Conservation (phyloP, 1,139 yeast genomes). For the Yamadazyma blattariae region DNA sequence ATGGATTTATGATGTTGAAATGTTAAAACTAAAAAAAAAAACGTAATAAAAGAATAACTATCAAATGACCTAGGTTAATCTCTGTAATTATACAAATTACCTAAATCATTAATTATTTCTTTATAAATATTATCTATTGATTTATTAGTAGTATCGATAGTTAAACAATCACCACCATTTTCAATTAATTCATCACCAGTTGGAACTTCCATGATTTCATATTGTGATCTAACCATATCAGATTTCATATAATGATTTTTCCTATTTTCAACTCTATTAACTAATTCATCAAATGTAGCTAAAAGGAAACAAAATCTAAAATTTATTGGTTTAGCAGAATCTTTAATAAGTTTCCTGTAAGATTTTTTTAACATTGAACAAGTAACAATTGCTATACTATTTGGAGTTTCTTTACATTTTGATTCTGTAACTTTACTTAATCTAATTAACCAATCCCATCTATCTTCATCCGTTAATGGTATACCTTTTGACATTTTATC, state of each 20-base stretch:
- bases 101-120: slow-evolving; percentile 9
- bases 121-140: slow-evolving; percentile 32
- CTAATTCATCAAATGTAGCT: slow-evolving; percentile 60
- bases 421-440: slow-evolving; percentile 43
- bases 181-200: slow-evolving; percentile 31
- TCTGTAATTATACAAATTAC: no score
- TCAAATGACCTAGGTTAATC: no score
- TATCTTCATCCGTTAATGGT: slow-evolving; percentile 83
- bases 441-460: slow-evolving; percentile 81
- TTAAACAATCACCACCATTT: slow-evolving; percentile 37
- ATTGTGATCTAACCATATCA: slow-evolving; percentile 78
- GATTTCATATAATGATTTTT: slow-evolving; percentile 83
- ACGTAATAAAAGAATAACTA: no score
- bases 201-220: slow-evolving; percentile 73
- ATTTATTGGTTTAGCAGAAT: slow-evolving; percentile 22
- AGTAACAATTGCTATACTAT: slow-evolving; percentile 52
- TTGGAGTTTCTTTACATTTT: slow-evolving; percentile 26
- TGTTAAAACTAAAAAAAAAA: no score
- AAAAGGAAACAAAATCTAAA: slow-evolving; percentile 66
- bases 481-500: slow-evolving; percentile 78
- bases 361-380: slow-evolving; percentile 79
- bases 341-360: slow-evolving; percentile 61
- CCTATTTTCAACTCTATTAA: slow-evolving; percentile 58
- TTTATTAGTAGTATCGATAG: slow-evolving; percentile 40
- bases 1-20: no score